Percentiles rank a stretch among this genome's conserved stretches.
These are phyloP conservation scores for Pleurotus tuoliensis DNA, from an alignment of 768 basidiomycete species.

Conservation along the genomic window DNA sequence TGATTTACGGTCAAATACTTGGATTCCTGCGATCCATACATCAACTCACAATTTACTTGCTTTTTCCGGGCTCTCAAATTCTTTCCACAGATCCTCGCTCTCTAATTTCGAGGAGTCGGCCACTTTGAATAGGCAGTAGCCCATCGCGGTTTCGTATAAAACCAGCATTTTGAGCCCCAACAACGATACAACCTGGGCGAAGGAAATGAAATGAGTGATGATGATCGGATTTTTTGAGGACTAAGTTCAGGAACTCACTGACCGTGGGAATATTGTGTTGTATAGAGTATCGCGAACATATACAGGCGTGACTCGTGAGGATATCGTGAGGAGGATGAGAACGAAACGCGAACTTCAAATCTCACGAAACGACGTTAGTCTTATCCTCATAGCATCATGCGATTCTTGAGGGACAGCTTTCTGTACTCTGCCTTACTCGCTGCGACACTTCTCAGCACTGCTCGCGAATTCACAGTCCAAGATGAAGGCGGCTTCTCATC, in stretches of 20 bases:
- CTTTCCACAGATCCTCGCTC: constrained; percentile 82
- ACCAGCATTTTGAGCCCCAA: constrained; percentile 72
- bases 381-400: too few relatives aligned
- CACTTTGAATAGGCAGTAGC: constrained; percentile 97
- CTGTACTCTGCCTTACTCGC: too few relatives aligned
- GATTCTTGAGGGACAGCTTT: too few relatives aligned
- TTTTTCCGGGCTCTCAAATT: constrained; percentile 89
- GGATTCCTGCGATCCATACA: too few relatives aligned
- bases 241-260: constrained; percentile 14
- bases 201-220: neutral
- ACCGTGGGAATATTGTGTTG: constrained; percentile 20
- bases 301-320: too few relatives aligned
- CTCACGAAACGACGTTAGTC: too few relatives aligned
- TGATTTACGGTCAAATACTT: constrained; percentile 23
- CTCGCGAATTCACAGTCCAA: too few relatives aligned
- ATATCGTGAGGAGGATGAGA: too few relatives aligned
- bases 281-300: neutral
- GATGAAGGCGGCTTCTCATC: too few relatives aligned
- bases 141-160: constrained; percentile 92
- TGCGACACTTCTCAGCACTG: too few relatives aligned
- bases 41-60: constrained; percentile 85
- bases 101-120: constrained; percentile 85
- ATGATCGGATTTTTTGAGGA: constrained; percentile 19
- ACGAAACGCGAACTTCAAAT: too few relatives aligned
- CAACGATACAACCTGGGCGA: constrained; percentile 7